Conservation (phyloP, 2,329 filamentous ascomycete genomes). For the Sclerotiophoma versabilis region DNA sequence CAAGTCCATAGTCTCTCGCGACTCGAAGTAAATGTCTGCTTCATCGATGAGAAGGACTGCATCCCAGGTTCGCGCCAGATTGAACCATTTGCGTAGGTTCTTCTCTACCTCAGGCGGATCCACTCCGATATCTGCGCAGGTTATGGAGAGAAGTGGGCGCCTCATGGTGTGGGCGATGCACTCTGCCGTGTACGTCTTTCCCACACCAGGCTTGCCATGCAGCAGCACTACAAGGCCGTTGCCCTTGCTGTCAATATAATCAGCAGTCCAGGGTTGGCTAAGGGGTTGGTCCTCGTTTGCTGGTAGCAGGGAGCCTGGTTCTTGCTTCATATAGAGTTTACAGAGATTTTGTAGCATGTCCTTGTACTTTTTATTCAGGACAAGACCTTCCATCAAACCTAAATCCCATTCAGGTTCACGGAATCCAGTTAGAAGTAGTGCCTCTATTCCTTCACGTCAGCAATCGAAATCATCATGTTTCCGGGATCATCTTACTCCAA, state of each 20-base stretch:
- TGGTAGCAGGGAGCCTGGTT: too few relatives aligned
- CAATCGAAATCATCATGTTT: too few relatives aligned
- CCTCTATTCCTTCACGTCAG: too few relatives aligned
- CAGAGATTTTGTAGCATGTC: too few relatives aligned
- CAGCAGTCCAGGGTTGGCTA: neutral
- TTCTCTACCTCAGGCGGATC: slow-evolving; percentile 21
- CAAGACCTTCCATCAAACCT: too few relatives aligned
- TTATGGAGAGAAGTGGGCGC: slow-evolving; percentile 26
- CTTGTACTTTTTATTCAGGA: too few relatives aligned
- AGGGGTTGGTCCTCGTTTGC: neutral
- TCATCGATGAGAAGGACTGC: slow-evolving; percentile 44
- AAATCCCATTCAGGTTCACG: too few relatives aligned
- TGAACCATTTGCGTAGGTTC: slow-evolving; percentile 23
- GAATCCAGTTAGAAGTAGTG: too few relatives aligned
- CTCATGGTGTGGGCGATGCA: slow-evolving; percentile 24
- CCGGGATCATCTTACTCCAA: too few relatives aligned
- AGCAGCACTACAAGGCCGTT: slow-evolving; percentile 32
- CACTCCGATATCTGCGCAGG: slow-evolving; percentile 25
- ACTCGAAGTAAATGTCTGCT: slow-evolving; percentile 49
- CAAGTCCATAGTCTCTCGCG: slow-evolving; percentile 38
- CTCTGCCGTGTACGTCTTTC: slow-evolving; percentile 34
- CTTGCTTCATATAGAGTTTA: neutral
- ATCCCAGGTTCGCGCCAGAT: slow-evolving; percentile 22
- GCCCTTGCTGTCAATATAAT: slow-evolving; percentile 26
- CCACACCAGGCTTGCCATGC: slow-evolving; percentile 32